Conservation (phyloP, 805 yeast species). For the Nakazawaea siamensis region DNA sequence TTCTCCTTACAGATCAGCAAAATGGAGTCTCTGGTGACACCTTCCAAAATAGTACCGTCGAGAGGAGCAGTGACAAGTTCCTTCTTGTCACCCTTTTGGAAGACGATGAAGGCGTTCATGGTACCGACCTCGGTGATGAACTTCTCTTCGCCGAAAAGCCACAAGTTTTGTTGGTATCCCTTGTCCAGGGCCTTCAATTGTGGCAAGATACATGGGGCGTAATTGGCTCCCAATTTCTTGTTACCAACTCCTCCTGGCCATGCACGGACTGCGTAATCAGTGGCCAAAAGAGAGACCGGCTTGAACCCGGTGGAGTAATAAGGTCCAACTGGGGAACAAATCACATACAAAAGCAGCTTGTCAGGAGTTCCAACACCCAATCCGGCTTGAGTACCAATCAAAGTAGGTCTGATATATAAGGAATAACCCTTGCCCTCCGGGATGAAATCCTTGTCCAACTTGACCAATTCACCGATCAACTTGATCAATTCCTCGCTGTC, state of each 20-base stretch:
- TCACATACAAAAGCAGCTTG: slow-evolving; percentile 75
- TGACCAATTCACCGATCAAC: slow-evolving; percentile 67
- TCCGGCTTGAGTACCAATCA: slow-evolving; percentile 87
- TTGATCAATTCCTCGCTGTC: slow-evolving; percentile 71
- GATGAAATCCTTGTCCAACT: slow-evolving; percentile 67
- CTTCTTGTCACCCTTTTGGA: slow-evolving; percentile 65
- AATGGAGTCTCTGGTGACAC: slow-evolving; percentile 91
- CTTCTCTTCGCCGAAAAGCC: slow-evolving; percentile 89
- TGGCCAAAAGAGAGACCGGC: slow-evolving; percentile 90
- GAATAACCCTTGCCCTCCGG: slow-evolving; percentile 88
- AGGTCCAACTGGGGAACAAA: slow-evolving; percentile 96
- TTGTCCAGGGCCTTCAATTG: slow-evolving; percentile 83
- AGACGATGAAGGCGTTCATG: slow-evolving; percentile 89
- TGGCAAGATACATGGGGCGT: slow-evolving; percentile 92
- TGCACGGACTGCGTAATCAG: slow-evolving; percentile 93
- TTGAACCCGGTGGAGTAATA: slow-evolving; percentile 93
- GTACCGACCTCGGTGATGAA: slow-evolving; percentile 95
- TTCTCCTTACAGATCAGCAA: slow-evolving; percentile 69
- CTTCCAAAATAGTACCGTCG: slow-evolving; percentile 95
- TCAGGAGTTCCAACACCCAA: slow-evolving; percentile 83
- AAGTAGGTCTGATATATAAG: slow-evolving; percentile 86
- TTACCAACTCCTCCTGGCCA: slow-evolving; percentile 99
- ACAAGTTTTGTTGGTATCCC: slow-evolving; percentile 93
- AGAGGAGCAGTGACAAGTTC: slow-evolving; percentile 94
- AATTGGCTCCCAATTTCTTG: slow-evolving; percentile 94